Evolutionary conservation across 2,329 filamentous ascomycete species (phyloP), one percentile per base, ranked within the genome.

Genomic region (Thelonectria rubi): DNA sequence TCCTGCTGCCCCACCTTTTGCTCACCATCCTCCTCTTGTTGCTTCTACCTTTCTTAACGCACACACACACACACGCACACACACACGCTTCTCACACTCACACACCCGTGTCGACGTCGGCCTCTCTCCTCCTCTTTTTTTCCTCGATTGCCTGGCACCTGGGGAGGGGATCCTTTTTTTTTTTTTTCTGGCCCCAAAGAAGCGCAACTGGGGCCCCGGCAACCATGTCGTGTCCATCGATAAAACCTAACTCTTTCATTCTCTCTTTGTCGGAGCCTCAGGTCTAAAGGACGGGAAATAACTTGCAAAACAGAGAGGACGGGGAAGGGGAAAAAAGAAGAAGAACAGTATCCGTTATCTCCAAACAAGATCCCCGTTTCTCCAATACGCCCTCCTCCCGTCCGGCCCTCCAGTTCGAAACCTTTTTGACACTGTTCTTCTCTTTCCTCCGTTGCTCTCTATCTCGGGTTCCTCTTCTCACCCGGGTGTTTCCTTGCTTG

Each of bases 181-280:
- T 15, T 15, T 15, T 15, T 15, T 37, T 45, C 26, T 50, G 67
- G 67, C 65, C 69, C 65, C 59, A 58, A 47, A n/a, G 21, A 57
- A 63, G 67, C 65, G 65, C 69, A 65, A 62, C 65, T 65, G 69
- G 68, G 69, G 60, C 61, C 61, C 69, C 65, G 67, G 68, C 68
- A 26, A 72, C 69, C 68, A 72, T 72, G 69, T 72, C 68, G 68
- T 71, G 69, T 62, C 65, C 68, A 66, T 69, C 63, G 66, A 72
- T 72, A 72, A 72, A 72, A 70, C 69, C 69, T 69, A 70, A 65
- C 65, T 69, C 64, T 60, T 67, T 66, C 69, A 72, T 66, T 70
- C 64, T 63, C 67, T 71, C 65, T 65, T 65, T 60, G 67, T 62
- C 67, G 66, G 68, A 72, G 69, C 60, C 62, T 72, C 65, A 63